Evolutionary conservation across 1,284 basidiomycete species (phyloP), one percentile per base, ranked within the genome.

Genomic region (Polyporus tsugae): DNA sequence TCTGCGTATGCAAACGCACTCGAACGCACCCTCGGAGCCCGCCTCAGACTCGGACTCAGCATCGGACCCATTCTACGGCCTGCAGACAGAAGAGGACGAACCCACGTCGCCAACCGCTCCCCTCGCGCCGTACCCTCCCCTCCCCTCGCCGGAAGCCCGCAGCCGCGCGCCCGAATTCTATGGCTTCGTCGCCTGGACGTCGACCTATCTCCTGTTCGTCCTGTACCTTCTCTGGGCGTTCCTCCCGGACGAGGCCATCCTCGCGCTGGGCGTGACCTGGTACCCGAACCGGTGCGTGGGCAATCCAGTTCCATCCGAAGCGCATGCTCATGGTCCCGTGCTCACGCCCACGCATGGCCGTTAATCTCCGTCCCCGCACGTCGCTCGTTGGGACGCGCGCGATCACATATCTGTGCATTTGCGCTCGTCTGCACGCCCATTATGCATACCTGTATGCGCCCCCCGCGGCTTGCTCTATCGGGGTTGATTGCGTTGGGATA

Each of bases 111-210:
- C 88, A 2, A 75, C 82, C 4, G 80, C 84, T n/a, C 87, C 88
- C 9, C 79, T 89, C 52, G 87, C 87, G 22, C 82, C 82, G 3
- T 86, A 81, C 74, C 85, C 87, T 57, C 82, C 85, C 13, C 75
- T 80, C 44, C 79, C 77, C 6, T 80, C 80, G 53, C 78, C 74
- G 49, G 85, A 85, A 71, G 74, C 81, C 72, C 85, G 85, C 74
- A 89, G 87, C 76, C 86, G 91, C 17, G 89, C 90, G 13, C 84
- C 91, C 62, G 95, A 96, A 80, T 93, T 95, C 75, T 96, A 96
- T 75, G 95, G 95, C 22, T 95, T 95, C 77, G 92, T 94, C 11
- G 93, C 92, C 13, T 92, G 91, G 87, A 89, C 92, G 10, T 88
- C 90, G 0, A 95, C 94, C 0, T 92, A 88, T 69, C 81, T 95